phyloP scores from a whole-genome alignment of 495 filamentous ascomycete species.

The Viridothelium virens region DNA sequence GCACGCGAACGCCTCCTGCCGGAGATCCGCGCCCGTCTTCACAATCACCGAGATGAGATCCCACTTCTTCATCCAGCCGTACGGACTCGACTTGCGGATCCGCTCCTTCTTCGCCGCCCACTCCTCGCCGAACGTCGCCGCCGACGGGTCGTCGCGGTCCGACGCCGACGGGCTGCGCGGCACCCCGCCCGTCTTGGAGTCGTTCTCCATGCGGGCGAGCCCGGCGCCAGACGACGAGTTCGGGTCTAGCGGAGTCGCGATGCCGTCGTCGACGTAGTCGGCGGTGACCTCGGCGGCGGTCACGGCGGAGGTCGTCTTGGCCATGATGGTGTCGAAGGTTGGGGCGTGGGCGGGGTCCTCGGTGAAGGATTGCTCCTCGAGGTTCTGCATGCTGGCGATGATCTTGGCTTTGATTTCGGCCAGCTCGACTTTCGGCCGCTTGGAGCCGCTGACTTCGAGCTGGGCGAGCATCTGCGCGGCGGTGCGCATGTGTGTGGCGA shows the following conservation, averaged over 20 bases:
- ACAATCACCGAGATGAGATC: conserved; percentile 72
- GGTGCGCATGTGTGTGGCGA: conserved; percentile 72
- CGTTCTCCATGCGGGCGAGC: conserved; percentile 72
- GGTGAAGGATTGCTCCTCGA: conserved; percentile 73
- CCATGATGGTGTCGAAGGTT: conserved; percentile 67
- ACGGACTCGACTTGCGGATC: conserved; percentile 65
- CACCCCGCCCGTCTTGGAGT: conserved; percentile 67
- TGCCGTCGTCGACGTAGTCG: conserved; percentile 40
- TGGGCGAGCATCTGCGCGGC: conserved; percentile 73
- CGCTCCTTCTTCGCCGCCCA: conserved; percentile 70
- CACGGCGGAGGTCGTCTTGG: conserved; percentile 41
- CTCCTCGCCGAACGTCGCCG: conserved; percentile 70
- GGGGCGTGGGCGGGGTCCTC: conserved; percentile 46
- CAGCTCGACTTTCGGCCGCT: conserved; percentile 62
- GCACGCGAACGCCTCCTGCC: conserved; percentile 72
- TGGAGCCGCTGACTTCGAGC: conserved; percentile 62
- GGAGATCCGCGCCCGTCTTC: conserved; percentile 67
- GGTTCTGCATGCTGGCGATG: conserved; percentile 73
- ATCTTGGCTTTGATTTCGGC: conserved; percentile 68
- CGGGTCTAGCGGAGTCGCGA: conserved; percentile 40
- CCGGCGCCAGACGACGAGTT: conserved; percentile 54
- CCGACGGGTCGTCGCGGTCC: conserved; percentile 71
- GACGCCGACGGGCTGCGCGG: conserved; percentile 56
- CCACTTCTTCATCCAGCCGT: conserved; percentile 74
- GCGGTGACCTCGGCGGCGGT: conserved; percentile 29